A percentile compares a stretch with the other conserved stretches of the same genome.
Conservation (phyloP, 768 basidiomycete species). For the Neoboletus brunneissimus region DNA sequence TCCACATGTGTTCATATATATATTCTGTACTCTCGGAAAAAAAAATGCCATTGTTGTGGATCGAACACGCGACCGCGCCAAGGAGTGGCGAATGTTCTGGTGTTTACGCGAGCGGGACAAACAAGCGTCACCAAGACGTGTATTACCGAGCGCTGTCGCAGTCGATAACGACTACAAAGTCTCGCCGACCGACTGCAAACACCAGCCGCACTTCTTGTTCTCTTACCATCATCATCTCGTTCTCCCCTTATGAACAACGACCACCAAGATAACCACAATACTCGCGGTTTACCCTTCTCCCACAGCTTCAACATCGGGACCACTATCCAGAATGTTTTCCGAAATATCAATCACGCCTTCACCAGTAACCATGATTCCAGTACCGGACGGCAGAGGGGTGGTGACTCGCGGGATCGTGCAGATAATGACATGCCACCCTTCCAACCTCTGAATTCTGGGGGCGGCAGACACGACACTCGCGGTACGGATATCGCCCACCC, state of each 20-base stretch:
- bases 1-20: background rate
- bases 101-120: conserved; percentile 26
- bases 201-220: conserved; percentile 11
- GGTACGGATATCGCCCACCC: conserved; percentile 2
- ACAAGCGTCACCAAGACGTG: conserved; percentile 14
- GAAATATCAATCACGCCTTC: conserved; percentile 34
- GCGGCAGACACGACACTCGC: background rate
- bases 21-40: background rate
- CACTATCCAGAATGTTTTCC: conserved; percentile 29
- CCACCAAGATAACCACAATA: conserved; percentile 6
- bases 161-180: background rate
- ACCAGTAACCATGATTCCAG: conserved; percentile 2
- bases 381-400: background rate
- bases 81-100: conserved; percentile 30
- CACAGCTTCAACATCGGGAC: conserved; percentile 25
- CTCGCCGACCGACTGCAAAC: conserved; percentile 6
- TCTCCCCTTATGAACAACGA: conserved; percentile 17
- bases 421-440: conserved; percentile 1
- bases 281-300: conserved; percentile 11
- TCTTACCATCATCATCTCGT: conserved; percentile 17
- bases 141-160: background rate
- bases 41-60: conserved; percentile 1
- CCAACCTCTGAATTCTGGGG: conserved; percentile 3
- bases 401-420: background rate
- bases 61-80: conserved; percentile 13